These are phyloP conservation scores for Fusarium sororula DNA, from an alignment of 2,329 filamentous ascomycete species.

Conservation along the genomic window DNA sequence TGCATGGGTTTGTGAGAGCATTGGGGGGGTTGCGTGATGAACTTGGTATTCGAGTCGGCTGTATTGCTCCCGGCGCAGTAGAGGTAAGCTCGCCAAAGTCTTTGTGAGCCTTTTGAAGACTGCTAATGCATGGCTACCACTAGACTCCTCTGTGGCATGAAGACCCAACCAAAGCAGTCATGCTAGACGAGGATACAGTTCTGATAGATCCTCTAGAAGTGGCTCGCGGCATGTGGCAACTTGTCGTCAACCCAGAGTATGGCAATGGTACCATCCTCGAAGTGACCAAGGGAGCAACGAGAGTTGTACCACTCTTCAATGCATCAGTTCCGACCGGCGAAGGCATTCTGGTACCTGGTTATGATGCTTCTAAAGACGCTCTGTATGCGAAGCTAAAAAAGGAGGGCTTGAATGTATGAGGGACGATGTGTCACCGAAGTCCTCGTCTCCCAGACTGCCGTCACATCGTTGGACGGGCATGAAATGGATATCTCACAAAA, in stretches of 20 bases:
- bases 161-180: slow-evolving; percentile 43
- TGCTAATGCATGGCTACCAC: background rate
- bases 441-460: background rate
- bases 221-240: slow-evolving; percentile 45
- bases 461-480: background rate
- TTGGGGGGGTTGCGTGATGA: slow-evolving; percentile 44
- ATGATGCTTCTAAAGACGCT: slow-evolving; percentile 31
- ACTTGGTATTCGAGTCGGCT: slow-evolving; percentile 35
- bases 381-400: slow-evolving; percentile 37
- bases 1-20: slow-evolving; percentile 48
- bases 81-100: slow-evolving; percentile 32
- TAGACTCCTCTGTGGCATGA: slow-evolving; percentile 49
- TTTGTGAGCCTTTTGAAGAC: background rate
- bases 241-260: slow-evolving; percentile 38
- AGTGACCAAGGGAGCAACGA: slow-evolving; percentile 37
- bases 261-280: slow-evolving; percentile 48
- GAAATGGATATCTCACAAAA: background rate
- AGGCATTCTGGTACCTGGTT: slow-evolving; percentile 37
- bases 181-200: slow-evolving; percentile 39
- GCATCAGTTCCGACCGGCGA: slow-evolving; percentile 38
- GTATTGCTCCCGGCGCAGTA: slow-evolving; percentile 48
- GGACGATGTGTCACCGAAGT: background rate
- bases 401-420: slow-evolving; percentile 37
- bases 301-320: slow-evolving; percentile 44
- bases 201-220: slow-evolving; percentile 46